Evolutionary conservation across 139 green algal genomes (phyloP), one percentile per base, ranked within the genome.

Genomic region (Microglena sp.): DNA sequence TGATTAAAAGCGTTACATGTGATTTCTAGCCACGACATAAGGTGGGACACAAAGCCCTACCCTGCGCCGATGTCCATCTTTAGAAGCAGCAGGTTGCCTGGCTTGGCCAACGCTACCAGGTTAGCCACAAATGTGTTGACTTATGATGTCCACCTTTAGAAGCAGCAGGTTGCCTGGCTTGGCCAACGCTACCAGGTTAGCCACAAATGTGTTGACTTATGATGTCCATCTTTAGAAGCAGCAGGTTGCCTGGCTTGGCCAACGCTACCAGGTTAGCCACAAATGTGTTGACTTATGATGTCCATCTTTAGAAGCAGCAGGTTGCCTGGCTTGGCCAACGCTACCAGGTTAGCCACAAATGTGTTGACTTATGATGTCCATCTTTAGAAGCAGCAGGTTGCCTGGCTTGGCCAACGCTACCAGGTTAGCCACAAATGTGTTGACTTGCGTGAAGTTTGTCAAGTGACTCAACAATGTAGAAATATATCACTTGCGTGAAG

Each of bases 131-230:
- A 90, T n/a, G n/a, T n/a, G n/a, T n/a, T n/a, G n/a, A n/a, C n/a
- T n/a, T n/a, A n/a, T n/a, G 24, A 66, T 54, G 11, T 66, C 56
- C 66, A 66, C 60, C 55, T 59, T 93, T 63, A 92, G 69, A 60
- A 89, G 65, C 54, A 88, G 73, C 67, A 86, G 69, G 18, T 76
- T 72, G 15, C 18, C n/a, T 18, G 11, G 57, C 32, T 30, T 24
- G 32, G 31, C 22, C 15, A 67, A 27, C 5, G 77, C 71, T 2
- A 88, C 76, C 69, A 97, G 62, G 66, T 84, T 86, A 24, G 87
- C 84, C 34, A 93, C 86, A 45, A 77, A 90, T 74, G 96, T 97
- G 62, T n/a, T n/a, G n/a, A n/a, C n/a, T n/a, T n/a, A n/a, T n/a
- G n/a, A 70, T 53, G 15, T 70, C 62, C 62, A 71, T 70, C 62